Evolutionary conservation across 352 stramenopile species (phyloP).

Genomic region (Globisporangium echinulatum): DNA sequence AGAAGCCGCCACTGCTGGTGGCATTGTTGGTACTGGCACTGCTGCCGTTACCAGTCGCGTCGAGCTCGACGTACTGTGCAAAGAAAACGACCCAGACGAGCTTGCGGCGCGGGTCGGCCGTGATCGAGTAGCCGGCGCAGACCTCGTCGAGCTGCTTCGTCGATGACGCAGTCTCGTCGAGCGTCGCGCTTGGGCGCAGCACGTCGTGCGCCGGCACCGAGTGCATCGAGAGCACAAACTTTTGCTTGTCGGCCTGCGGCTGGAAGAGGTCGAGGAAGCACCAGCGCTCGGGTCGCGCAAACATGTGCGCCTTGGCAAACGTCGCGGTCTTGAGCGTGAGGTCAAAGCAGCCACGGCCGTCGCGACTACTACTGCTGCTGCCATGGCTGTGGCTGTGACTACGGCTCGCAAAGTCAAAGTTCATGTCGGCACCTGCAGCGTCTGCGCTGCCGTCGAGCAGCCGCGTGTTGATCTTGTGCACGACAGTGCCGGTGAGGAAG

Average conservation of each 20-base stretch:
- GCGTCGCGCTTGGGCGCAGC: constrained; percentile 8
- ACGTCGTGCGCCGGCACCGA: constrained; percentile 38
- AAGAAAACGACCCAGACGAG: constrained; percentile 15
- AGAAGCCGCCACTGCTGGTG: neutral
- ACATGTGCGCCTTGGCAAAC: constrained; percentile 21
- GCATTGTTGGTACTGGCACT: too few relatives aligned
- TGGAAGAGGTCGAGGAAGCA: constrained; percentile 28
- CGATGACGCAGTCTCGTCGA: constrained; percentile 5
- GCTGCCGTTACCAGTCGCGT: neutral
- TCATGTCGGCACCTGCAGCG: too few relatives aligned
- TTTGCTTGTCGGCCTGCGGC: constrained; percentile 6
- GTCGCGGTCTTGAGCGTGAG: constrained; percentile 25
- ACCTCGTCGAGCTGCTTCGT: constrained; percentile 18
- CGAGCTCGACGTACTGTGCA: constrained; percentile 3
- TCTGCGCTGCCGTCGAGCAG: neutral
- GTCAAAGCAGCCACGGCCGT: constrained; percentile 1
- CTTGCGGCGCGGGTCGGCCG: constrained; percentile 13
- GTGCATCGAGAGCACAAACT: constrained; percentile 30
- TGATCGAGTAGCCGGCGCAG: constrained; percentile 15
- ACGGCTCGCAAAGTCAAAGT: neutral
- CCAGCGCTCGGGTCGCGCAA: constrained; percentile 24
- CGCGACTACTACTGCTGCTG: neutral
- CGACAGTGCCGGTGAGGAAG: constrained; percentile 23
- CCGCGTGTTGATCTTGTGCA: constrained; percentile 20
- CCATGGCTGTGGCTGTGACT: neutral